Base-by-base conservation (phyloP, 345 rosid genomes). In the Garcia nutans region DNA sequence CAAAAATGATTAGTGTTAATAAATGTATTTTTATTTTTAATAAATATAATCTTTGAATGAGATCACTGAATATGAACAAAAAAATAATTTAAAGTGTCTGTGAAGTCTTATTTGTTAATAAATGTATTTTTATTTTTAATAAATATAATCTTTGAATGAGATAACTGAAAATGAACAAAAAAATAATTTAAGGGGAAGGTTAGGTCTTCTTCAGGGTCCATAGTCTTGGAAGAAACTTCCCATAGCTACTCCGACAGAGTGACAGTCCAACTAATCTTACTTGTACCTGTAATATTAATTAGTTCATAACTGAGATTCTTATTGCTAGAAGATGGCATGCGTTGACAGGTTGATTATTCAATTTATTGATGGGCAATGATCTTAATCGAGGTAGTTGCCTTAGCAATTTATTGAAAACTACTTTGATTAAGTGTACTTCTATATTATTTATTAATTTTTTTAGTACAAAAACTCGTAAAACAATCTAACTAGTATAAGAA, bases 201-300 rank as follows among this genome's bases (percentile, higher is more conserved):
- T 2, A 67, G 1, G 9, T 6, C 47, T 44, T 45, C 37, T 33
- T 5, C 37, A 47, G 24, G 67, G 59, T 44, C 42, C 71, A 56
- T 8, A 15, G 1, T 0, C 8, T 75, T 66, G 72, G 1, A 41
- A 45, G 37, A 54, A 41, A 77, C 63, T 31, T 60, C 22, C 22
- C 47, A 2, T 33, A 33, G 37, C 37, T 5, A 62, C 8, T 9
- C 19, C n/a, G n/a, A n/a, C n/a, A n/a, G n/a, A n/a, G n/a, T 12
- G 76, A 71, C 71, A 65, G 76, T 13, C 64, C 73, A 72, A 20
- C 76, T 65, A 71, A 50, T 44, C 28, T n/a, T 9, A 69, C 9
- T 47, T 45, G 57, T 44, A 41, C 16, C 2, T n/a, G 52, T 22
- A 60, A 2, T 28, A 28, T 28, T 28, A 28, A 28, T 8, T 23